Evolutionary conservation across 2,329 filamentous ascomycete species (phyloP).

Genomic region (Trichophyton verrucosum): DNA sequence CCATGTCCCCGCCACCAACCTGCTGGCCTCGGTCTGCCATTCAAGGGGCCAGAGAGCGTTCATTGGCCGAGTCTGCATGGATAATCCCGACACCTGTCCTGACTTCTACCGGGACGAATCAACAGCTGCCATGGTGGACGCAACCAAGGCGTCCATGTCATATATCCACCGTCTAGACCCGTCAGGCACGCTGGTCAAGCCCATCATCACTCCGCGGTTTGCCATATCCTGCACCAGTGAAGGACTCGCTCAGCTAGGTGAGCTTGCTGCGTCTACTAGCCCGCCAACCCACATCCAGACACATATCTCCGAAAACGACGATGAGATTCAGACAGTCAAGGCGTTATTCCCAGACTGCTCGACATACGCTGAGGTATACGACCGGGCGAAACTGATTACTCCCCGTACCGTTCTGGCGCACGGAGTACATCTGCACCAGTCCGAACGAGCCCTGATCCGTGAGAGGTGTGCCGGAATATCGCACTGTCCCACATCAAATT

Average conservation of each 20-base stretch:
- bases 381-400: conserved; percentile 56
- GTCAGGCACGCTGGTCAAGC: conserved; percentile 48
- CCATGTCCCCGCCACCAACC: conserved; percentile 76
- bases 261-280: conserved; percentile 48
- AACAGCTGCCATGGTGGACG: conserved; percentile 43
- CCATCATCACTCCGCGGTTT: conserved; percentile 64
- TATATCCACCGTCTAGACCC: conserved; percentile 60
- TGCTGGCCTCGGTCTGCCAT: conserved; percentile 76
- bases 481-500: conserved; percentile 84
- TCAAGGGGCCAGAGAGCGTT: conserved; percentile 73
- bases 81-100: conserved; percentile 53
- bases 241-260: conserved; percentile 52
- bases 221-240: conserved; percentile 42
- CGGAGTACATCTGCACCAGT: conserved; percentile 59
- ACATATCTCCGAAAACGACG: conserved; percentile 72
- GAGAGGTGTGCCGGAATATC: conserved; percentile 52
- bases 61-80: conserved; percentile 93
- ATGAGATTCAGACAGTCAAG: conserved; percentile 59
- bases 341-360: conserved; percentile 52
- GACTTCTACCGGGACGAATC: conserved; percentile 67
- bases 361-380: conserved; percentile 70
- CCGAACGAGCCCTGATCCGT: conserved; percentile 55
- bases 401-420: conserved; percentile 72
- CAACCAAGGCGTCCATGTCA: conserved; percentile 48
- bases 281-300: conserved; percentile 61